Conservation (phyloP, 129 eudicot genomes). For the Logfia minima region DNA sequence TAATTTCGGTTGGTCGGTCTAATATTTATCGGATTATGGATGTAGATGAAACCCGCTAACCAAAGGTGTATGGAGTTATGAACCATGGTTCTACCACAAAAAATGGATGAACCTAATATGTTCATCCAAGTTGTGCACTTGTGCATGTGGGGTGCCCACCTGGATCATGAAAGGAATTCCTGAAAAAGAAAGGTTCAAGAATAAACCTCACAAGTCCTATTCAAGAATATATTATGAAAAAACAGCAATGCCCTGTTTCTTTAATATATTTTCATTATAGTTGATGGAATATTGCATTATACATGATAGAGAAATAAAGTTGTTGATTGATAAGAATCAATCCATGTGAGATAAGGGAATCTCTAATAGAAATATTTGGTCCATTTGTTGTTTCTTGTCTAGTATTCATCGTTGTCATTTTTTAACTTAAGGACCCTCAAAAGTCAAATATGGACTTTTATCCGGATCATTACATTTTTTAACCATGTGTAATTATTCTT, state of each 20-base stretch:
- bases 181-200: constrained; percentile 26
- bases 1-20: background rate
- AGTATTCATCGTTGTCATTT: constrained; percentile 15
- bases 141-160: constrained; percentile 9
- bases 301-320: constrained; percentile 37
- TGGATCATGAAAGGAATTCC: constrained; percentile 20
- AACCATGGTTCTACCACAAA: background rate
- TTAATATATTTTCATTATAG: background rate
- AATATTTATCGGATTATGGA: background rate
- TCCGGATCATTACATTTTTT: background rate
- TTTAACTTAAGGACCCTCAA: background rate
- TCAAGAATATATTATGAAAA: constrained; percentile 8
- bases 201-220: constrained; percentile 25
- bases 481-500: background rate
- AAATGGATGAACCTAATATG: background rate
- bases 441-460: constrained; percentile 12
- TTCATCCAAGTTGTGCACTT: background rate
- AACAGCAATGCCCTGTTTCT: background rate
- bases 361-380: constrained; percentile 30
- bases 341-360: constrained; percentile 44
- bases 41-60: constrained; percentile 7
- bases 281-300: constrained; percentile 36
- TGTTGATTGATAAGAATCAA: constrained; percentile 37
- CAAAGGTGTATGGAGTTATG: constrained; percentile 2
- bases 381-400: constrained; percentile 38